Evolutionary conservation across 108 stramenopile species (phyloP).

Genomic region (Skeletonema marinoi): DNA sequence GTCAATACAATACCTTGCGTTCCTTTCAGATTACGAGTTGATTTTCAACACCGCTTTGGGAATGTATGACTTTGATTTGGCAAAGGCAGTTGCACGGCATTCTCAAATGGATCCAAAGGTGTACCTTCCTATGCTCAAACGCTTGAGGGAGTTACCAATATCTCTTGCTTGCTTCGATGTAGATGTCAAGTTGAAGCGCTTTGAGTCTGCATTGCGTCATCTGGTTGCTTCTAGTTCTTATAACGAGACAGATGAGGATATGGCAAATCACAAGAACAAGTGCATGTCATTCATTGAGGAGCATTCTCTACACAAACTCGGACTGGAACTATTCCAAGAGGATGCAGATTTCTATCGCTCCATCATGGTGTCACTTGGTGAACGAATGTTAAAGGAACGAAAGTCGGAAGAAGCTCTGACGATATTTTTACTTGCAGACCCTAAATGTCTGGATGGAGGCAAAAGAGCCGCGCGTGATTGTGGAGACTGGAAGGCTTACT

Average conservation of each 20-base stretch:
- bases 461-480: constrained; percentile 68
- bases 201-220: constrained; percentile 71
- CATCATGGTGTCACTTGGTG: constrained; percentile 71
- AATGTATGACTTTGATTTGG: constrained; percentile 91
- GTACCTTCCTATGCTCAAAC: constrained; percentile 86
- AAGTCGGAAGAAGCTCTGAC: constrained; percentile 61
- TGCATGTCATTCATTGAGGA: constrained; percentile 75
- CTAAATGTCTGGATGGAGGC: constrained; percentile 64
- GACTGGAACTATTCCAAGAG: constrained; percentile 58
- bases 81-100: constrained; percentile 86
- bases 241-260: constrained; percentile 23
- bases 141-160: constrained; percentile 62
- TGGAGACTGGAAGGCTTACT: constrained; percentile 77
- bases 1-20: constrained; percentile 89
- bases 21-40: constrained; percentile 82
- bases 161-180: constrained; percentile 71
- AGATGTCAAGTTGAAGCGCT: constrained; percentile 82
- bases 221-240: constrained; percentile 44
- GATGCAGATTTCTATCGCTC: constrained; percentile 35
- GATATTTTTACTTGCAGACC: constrained; percentile 63
- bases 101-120: constrained; percentile 96
- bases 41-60: constrained; percentile 91
- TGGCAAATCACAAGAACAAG: constrained; percentile 50
- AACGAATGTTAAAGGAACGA: constrained; percentile 54
- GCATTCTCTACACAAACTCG: constrained; percentile 63